A percentile compares a stretch with the other conserved stretches of the same genome.
Evolutionary conservation across 2,329 filamentous ascomycete genomes (phyloP).

Genomic region (Sphaerulina populicola): DNA sequence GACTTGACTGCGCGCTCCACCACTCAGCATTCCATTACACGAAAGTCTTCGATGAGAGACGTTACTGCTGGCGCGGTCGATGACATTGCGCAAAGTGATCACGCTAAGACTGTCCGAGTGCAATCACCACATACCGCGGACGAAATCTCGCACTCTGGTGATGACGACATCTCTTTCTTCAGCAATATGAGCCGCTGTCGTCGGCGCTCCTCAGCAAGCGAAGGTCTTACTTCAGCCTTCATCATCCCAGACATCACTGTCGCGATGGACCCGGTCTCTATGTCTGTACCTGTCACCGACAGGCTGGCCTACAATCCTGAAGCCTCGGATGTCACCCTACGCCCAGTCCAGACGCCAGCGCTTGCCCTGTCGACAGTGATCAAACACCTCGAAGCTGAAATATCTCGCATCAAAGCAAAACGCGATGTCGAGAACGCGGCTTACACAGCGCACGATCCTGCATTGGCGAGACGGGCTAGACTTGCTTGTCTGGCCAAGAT

Average conservation of each 20-base stretch:
- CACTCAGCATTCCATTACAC: slow-evolving; percentile 36
- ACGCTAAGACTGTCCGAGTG: slow-evolving; percentile 31
- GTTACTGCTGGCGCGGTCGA: slow-evolving; percentile 34
- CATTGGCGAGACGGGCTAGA: slow-evolving; percentile 57
- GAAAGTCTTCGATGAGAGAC: slow-evolving; percentile 51
- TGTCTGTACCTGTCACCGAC: slow-evolving; percentile 29
- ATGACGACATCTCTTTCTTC: slow-evolving; percentile 40
- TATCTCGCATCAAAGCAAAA: slow-evolving; percentile 64
- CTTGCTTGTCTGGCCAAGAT: slow-evolving; percentile 55
- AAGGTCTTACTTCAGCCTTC: slow-evolving; percentile 52
- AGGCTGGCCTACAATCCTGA: slow-evolving; percentile 30
- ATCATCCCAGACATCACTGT: slow-evolving; percentile 57
- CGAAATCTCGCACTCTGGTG: slow-evolving; percentile 25
- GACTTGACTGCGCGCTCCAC: slow-evolving; percentile 37
- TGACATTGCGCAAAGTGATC: slow-evolving; percentile 28
- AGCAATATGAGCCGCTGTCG: slow-evolving; percentile 46
- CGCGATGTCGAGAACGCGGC: slow-evolving; percentile 53
- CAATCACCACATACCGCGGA: slow-evolving; percentile 32
- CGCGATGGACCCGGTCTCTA: slow-evolving; percentile 17
- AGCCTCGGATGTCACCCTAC: slow-evolving; percentile 52
- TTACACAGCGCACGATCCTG: slow-evolving; percentile 60
- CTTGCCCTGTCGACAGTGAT: slow-evolving; percentile 73
- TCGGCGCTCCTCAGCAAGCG: slow-evolving; percentile 39
- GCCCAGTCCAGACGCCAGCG: slow-evolving; percentile 57
- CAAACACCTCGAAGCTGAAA: slow-evolving; percentile 72